A percentile compares a stretch with the other conserved stretches of the same genome.
These are phyloP conservation scores for Solanum tarijense DNA, from an alignment of 257 asterid genomes.

Conservation along the genomic window DNA sequence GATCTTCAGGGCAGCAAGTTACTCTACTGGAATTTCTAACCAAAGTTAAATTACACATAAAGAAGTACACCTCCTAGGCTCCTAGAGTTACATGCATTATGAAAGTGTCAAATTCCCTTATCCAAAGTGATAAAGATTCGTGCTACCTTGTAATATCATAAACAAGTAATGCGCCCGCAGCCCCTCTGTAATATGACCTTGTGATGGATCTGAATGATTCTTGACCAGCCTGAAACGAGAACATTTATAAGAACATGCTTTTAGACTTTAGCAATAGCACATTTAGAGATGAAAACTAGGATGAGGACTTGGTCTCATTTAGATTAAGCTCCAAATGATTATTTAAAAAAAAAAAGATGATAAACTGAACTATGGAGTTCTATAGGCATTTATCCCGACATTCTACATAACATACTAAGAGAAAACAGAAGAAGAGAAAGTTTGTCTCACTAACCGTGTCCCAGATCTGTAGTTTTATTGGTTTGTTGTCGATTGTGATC, in stretches of 20 bases:
- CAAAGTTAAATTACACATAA: background rate
- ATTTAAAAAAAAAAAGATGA: rapidly evolving
- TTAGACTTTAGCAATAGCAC: background rate
- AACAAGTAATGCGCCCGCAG: slow-evolving; percentile 83
- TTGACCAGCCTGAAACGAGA: slow-evolving; percentile 58
- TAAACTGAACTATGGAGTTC: background rate
- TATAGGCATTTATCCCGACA: background rate
- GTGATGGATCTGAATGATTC: slow-evolving; percentile 76
- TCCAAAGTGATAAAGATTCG: background rate
- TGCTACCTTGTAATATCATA: slow-evolving; percentile 68
- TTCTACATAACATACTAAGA: background rate
- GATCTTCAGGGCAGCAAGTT: background rate
- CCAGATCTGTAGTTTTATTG: slow-evolving; percentile 72
- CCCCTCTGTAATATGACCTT: slow-evolving; percentile 79
- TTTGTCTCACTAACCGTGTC: slow-evolving; percentile 52
- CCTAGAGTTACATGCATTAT: background rate
- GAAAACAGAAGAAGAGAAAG: background rate
- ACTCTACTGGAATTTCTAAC: background rate
- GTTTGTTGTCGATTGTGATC: slow-evolving; percentile 58
- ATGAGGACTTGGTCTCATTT: background rate
- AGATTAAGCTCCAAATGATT: background rate
- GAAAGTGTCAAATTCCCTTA: background rate
- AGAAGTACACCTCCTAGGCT: background rate
- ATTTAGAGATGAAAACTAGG: background rate
- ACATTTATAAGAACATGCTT: background rate